Evolutionary conservation across 345 rosid species (phyloP).

Genomic region (Salix brachista): DNA sequence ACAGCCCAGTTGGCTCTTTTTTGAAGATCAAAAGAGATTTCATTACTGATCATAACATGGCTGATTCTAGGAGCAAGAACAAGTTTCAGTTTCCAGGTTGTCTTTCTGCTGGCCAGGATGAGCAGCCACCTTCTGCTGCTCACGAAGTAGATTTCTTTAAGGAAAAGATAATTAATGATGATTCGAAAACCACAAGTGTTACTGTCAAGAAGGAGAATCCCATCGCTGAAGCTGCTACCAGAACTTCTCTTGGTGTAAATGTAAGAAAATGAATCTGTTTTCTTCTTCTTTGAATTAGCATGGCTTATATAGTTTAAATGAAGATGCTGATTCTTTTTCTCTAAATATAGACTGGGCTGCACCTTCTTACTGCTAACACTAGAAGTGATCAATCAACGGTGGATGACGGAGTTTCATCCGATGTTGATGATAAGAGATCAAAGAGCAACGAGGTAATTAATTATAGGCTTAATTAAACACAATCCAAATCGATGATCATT

Average conservation of each 20-base stretch:
- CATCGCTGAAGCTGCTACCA: conserved; percentile 16
- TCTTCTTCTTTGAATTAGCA: not conserved
- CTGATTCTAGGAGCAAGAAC: not conserved
- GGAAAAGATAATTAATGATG: conserved; percentile 31
- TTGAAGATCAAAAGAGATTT: not conserved
- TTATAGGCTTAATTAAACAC: not conserved
- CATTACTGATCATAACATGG: not conserved
- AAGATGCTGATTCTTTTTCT: not conserved
- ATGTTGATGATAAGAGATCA: conserved; percentile 48
- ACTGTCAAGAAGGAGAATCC: conserved; percentile 53
- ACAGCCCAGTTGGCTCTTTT: not conserved
- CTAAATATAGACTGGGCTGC: conserved; percentile 63
- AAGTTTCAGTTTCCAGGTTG: conserved; percentile 49
- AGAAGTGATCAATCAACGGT: conserved; percentile 81
- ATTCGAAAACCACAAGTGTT: conserved; percentile 10
- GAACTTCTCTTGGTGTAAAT: conserved; percentile 38
- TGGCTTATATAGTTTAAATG: not conserved
- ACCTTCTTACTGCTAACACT: conserved; percentile 57
- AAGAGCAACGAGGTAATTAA: conserved; percentile 51
- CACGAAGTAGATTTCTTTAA: conserved; percentile 84
- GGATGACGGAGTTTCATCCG: conserved; percentile 68
- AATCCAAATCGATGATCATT: not conserved
- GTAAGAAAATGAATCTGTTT: conserved; percentile 31
- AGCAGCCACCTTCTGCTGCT: conserved; percentile 30
- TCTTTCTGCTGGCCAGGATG: conserved; percentile 30